Evolutionary conservation across 2,329 filamentous ascomycete species (phyloP).

Genomic region (Didymella pinodella): DNA sequence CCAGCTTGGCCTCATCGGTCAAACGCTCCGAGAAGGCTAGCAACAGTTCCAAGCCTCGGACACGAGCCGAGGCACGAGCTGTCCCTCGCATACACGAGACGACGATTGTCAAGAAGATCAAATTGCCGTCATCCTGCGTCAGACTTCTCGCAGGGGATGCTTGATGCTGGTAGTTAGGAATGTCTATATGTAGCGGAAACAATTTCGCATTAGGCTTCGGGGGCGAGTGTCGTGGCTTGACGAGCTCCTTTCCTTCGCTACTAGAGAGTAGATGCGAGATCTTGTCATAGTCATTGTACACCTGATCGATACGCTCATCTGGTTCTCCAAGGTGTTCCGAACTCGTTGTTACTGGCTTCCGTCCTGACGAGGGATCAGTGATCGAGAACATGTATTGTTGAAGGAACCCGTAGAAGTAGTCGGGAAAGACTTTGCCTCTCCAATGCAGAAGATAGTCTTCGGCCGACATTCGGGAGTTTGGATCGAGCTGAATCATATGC

Average conservation of each 20-base stretch:
- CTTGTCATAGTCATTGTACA: slow-evolving; percentile 96
- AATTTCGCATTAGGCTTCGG: slow-evolving; percentile 61
- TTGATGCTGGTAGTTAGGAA: slow-evolving; percentile 82
- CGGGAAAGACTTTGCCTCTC: slow-evolving; percentile 89
- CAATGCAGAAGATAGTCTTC: slow-evolving; percentile 94
- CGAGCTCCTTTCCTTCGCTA: slow-evolving; percentile 59
- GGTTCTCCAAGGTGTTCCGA: slow-evolving; percentile 80
- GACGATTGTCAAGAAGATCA: slow-evolving; percentile 89
- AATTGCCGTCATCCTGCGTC: slow-evolving; percentile 82
- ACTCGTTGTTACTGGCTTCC: slow-evolving; percentile 72
- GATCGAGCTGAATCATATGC: slow-evolving; percentile 96
- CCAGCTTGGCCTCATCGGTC: slow-evolving; percentile 94
- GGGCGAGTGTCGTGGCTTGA: slow-evolving; percentile 41
- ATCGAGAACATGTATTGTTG: slow-evolving; percentile 98
- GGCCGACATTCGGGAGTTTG: slow-evolving; percentile 88
- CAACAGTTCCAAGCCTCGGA: slow-evolving; percentile 89
- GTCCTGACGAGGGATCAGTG: slow-evolving; percentile 86
- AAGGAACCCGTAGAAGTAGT: slow-evolving; percentile 96
- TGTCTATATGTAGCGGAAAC: slow-evolving; percentile 84
- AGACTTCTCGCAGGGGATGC: slow-evolving; percentile 68
- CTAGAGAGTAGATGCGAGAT: slow-evolving; percentile 93
- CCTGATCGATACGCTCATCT: slow-evolving; percentile 91
- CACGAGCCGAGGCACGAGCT: slow-evolving; percentile 82
- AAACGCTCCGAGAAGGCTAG: slow-evolving; percentile 89
- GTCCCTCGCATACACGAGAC: slow-evolving; percentile 90